These are phyloP conservation scores for Litsea cubeba DNA, from an alignment of 164 flowering plant species.

Conservation along the genomic window DNA sequence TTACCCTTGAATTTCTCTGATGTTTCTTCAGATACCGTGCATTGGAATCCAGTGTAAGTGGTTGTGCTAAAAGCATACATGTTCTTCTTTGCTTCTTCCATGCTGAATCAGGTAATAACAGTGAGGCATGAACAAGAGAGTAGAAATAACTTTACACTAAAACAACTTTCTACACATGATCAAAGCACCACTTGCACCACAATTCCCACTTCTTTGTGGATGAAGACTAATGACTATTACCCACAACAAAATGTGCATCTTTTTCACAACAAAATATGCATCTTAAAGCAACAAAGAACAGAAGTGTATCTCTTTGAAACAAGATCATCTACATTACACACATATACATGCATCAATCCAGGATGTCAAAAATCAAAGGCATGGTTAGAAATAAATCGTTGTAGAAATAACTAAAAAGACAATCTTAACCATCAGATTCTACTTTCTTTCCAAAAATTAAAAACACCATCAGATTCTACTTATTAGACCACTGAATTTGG, in stretches of 20 bases:
- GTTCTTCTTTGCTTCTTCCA: constrained; percentile 99
- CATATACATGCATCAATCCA: too few species aligned
- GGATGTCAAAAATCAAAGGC: too few species aligned
- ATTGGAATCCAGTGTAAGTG: constrained; percentile 96
- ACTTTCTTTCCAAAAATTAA: too few species aligned
- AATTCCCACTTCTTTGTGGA: background rate
- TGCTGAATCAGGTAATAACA: constrained; percentile 38
- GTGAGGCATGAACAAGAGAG: background rate
- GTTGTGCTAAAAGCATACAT: constrained; percentile 99
- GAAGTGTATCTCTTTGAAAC: too few species aligned
- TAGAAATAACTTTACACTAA: background rate
- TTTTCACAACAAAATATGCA: background rate
- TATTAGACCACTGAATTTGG: too few species aligned
- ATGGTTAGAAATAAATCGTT: too few species aligned
- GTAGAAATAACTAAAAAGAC: too few species aligned
- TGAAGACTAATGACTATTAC: background rate
- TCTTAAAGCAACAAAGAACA: background rate
- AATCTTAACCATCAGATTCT: too few species aligned
- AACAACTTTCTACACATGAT: too few species aligned
- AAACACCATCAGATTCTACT: too few species aligned
- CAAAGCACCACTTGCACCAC: too few species aligned
- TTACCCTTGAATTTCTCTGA: constrained; percentile 94
- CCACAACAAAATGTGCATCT: background rate
- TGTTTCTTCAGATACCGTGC: constrained; percentile 87
- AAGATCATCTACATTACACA: too few species aligned